Base-by-base conservation (phyloP, 805 yeast genomes). In the Pichia nakasei region DNA sequence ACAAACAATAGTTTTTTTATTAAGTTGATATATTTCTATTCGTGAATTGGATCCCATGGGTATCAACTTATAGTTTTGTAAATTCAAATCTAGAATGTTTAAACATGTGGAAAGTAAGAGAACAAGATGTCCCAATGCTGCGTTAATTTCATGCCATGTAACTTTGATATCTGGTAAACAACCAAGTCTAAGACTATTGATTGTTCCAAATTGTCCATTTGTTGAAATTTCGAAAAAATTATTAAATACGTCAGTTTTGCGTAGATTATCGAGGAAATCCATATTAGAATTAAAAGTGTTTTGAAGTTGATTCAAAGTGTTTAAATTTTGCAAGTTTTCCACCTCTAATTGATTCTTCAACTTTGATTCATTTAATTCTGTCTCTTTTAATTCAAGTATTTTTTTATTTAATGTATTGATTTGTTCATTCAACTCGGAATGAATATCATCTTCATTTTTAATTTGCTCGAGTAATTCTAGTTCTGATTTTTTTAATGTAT, bases 91-190 rank as follows among this genome's bases (percentile, higher is more conserved):
- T 26, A 87, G 66, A 37, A 80, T 68, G 12, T 75, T 66, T 1
- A 75, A 62, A 3, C 88, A 70, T 1, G 91, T 85, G 0, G 81
- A 71, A 26, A 89, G 58, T 18, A 91, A 61, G 12, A 87, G 63
- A 2, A 85, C 74, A 2, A 89, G 65, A 52, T 89, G 96, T 0
- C 97, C 97, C 53, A 89, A 64, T 0, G 95, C 96, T 2, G 94
- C 93, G 57, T 88, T 89, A 36, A 87, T 81, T 54, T 89, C 97
- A 43, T 85, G 77, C 95, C 95, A 87, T 2, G 94, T 82, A 0
- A 89, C 85, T 47, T 71, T 74, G 42, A 66, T 61, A 8, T 70
- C 73, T 35, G 74, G 76, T 39, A 77, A 60, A 13, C 78, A 68
- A 0, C 97, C 97, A n/a, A 91, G 59, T 45, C 96, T 64, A 22